Conservation (phyloP, 192 early-diverging fungal genomes). For the Pilaira anomala region DNA sequence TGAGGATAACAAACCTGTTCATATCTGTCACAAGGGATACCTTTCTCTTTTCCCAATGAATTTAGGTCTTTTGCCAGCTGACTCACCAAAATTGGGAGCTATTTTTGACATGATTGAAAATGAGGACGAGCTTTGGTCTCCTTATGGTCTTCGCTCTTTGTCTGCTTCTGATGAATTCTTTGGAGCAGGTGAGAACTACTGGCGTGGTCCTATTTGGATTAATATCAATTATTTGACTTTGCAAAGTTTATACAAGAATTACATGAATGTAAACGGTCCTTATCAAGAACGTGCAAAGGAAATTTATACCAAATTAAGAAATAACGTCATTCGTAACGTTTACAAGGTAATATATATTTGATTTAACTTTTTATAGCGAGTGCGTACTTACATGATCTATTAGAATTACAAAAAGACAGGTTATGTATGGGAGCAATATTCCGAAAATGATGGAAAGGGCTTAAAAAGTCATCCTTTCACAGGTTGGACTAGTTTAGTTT, state of each 20-base stretch:
- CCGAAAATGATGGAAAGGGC: conserved; percentile 66
- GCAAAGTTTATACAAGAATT: conserved; percentile 65
- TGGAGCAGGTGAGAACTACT: conserved; percentile 88
- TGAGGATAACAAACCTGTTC: conserved; percentile 41
- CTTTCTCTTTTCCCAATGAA: conserved; percentile 81
- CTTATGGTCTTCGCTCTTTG: conserved; percentile 67
- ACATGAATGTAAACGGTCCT: conserved; percentile 57
- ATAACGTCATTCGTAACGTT: conserved; percentile 74
- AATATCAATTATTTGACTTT: conserved; percentile 87
- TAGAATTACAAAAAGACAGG: conserved; percentile 73
- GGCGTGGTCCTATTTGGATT: conserved; percentile 93
- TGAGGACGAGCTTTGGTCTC: conserved; percentile 79
- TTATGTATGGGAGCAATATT: conserved; percentile 94
- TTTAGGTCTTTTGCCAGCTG: conserved; percentile 66
- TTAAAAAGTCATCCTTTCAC: conserved; percentile 91
- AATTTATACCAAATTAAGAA: conserved; percentile 73
- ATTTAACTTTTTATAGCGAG: neutral
- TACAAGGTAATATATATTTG: conserved; percentile 46
- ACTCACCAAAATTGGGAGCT: conserved; percentile 66
- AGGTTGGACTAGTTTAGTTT: conserved; percentile 86
- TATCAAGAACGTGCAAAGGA: conserved; percentile 61
- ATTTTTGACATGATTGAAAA: conserved; percentile 77
- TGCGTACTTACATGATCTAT: neutral
- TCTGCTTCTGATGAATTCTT: conserved; percentile 60
- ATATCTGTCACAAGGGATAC: conserved; percentile 71